Conservation (phyloP, 306 rosid genomes). For the Fagus sylvatica region DNA sequence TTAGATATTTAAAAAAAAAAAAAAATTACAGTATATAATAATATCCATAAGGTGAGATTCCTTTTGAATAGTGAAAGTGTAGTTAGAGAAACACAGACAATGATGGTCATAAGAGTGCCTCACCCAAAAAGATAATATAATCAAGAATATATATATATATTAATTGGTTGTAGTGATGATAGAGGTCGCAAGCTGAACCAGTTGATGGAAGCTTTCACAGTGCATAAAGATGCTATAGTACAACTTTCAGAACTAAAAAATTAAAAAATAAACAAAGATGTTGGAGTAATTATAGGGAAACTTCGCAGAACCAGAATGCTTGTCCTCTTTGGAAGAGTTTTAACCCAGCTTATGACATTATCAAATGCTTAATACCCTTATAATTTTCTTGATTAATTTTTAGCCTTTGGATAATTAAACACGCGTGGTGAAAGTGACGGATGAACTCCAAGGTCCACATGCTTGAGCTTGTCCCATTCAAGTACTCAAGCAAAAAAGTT, state of each 20-base stretch:
- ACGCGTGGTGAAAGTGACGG: slow-evolving; percentile 27
- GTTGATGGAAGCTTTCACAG: slow-evolving; percentile 22
- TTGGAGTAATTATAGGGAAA: slow-evolving; percentile 28
- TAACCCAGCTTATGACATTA: slow-evolving; percentile 28
- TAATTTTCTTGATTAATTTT: slow-evolving; percentile 17
- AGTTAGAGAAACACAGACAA: slow-evolving; percentile 37
- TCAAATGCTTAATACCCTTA: slow-evolving; percentile 34
- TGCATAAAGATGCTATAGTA: not conserved
- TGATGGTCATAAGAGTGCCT: slow-evolving; percentile 20
- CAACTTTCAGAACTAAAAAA: not conserved
- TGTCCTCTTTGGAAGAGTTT: slow-evolving; percentile 13
- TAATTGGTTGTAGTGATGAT: slow-evolving; percentile 46
- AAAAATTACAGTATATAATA: not conserved
- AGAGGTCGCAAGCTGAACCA: slow-evolving; percentile 44
- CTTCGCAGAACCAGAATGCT: slow-evolving; percentile 24
- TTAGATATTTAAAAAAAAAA: too few relatives aligned
- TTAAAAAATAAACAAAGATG: slow-evolving; percentile 9
- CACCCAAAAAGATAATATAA: not conserved
- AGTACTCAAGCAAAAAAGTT: slow-evolving; percentile 10
- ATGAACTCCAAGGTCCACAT: slow-evolving; percentile 29
- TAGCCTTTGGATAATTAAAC: slow-evolving; percentile 25
- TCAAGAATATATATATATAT: not conserved
- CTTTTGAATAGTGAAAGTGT: slow-evolving; percentile 28
- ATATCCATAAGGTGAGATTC: slow-evolving; percentile 13
- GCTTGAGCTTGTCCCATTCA: slow-evolving; percentile 3